Evolutionary conservation across 805 yeast genomes (phyloP).

Genomic region (Priceomyces melissophilus): DNA sequence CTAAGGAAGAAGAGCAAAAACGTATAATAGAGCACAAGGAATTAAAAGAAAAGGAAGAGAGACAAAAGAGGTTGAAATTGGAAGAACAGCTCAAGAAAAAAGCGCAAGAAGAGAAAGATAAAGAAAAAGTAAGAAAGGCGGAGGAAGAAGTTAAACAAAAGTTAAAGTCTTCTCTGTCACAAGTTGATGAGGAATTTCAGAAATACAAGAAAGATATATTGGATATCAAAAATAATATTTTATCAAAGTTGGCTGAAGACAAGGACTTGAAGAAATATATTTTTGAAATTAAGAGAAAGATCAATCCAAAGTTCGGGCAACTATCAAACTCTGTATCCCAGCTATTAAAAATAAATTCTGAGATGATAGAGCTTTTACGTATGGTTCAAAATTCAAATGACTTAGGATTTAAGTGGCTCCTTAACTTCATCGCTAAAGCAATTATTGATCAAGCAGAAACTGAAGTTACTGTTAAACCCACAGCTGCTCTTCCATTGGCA

Average conservation of each 20-base stretch:
- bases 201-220: constrained; percentile 50
- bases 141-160: constrained; percentile 17
- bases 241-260: constrained; percentile 49
- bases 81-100: constrained; percentile 18
- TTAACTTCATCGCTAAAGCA: constrained; percentile 82
- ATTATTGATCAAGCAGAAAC: constrained; percentile 89
- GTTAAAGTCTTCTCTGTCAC: constrained; percentile 22
- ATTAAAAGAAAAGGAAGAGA: constrained; percentile 12
- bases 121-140: constrained; percentile 13
- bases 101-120: constrained; percentile 12
- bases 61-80: constrained; percentile 20
- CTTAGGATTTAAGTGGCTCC: constrained; percentile 64
- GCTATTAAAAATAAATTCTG: constrained; percentile 47
- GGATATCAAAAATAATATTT: constrained; percentile 59
- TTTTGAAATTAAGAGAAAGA: constrained; percentile 62
- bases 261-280: constrained; percentile 52
- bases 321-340: constrained; percentile 70
- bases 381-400: constrained; percentile 43
- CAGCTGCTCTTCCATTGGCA: constrained; percentile 77
- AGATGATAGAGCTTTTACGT: constrained; percentile 47
- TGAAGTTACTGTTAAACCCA: constrained; percentile 77
- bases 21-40: constrained; percentile 6
- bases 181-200: constrained; percentile 42
- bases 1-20: constrained; percentile 7
- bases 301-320: constrained; percentile 91